These are phyloP conservation scores for Thielaviopsis euricoi DNA, from an alignment of 2,329 filamentous ascomycete species.

Conservation along the genomic window DNA sequence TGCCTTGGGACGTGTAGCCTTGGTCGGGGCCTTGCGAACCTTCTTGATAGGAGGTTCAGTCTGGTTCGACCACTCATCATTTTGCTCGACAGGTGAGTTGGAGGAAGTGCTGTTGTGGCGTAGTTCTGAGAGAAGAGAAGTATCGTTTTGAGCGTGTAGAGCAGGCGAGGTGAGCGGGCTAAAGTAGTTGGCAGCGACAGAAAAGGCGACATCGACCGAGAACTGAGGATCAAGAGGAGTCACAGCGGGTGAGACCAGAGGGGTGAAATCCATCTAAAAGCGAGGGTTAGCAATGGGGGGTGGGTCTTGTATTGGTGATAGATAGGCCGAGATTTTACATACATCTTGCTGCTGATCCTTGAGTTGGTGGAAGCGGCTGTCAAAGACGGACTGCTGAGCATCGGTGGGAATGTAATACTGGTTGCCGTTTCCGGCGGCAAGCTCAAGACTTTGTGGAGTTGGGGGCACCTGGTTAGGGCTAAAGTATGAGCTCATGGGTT, in stretches of 20 bases:
- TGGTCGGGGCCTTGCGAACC: conserved; percentile 32
- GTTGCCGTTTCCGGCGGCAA: conserved; percentile 40
- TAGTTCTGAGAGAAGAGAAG: conserved; percentile 26
- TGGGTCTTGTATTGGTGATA: conserved; percentile 1
- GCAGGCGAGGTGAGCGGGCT: conserved; percentile 71
- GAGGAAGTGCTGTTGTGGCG: conserved; percentile 26
- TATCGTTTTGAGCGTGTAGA: conserved; percentile 52
- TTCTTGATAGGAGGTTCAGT: conserved; percentile 26
- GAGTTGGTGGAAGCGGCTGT: conserved; percentile 44
- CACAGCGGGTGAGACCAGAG: conserved; percentile 68
- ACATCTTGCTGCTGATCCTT: conserved; percentile 51
- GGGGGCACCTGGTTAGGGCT: conserved; percentile 49
- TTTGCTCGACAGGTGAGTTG: conserved; percentile 37
- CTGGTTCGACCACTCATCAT: conserved; percentile 23
- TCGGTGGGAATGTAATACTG: conserved; percentile 45
- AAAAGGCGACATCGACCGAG: conserved; percentile 39
- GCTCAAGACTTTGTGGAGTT: conserved; percentile 66
- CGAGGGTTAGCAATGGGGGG: conserved; percentile 5
- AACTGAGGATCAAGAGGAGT: conserved; percentile 63
- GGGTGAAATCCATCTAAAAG: conserved; percentile 55
- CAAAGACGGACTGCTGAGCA: conserved; percentile 35
- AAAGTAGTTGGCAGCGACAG: conserved; percentile 57
- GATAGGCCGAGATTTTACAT: conserved; percentile 5
- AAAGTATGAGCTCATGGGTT: conserved; percentile 29
- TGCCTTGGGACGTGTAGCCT: conserved; percentile 31